Conservation (phyloP, 1,284 basidiomycete genomes). For the Cystobasidium slooffiae region DNA sequence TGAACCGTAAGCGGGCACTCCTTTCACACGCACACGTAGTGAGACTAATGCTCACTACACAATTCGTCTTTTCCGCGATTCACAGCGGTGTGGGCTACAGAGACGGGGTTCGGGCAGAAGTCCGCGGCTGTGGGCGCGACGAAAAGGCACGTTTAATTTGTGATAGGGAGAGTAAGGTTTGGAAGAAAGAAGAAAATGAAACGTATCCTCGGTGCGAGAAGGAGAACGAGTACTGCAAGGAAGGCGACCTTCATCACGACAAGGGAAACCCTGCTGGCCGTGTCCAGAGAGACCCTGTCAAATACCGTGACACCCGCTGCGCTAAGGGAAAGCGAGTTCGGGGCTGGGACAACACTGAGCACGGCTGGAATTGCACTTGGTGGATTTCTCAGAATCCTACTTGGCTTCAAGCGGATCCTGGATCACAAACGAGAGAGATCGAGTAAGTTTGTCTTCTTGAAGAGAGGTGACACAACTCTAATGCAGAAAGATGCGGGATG, state of each 20-base stretch:
- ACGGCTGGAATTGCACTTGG: slow-evolving; percentile 1
- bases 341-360: background rate
- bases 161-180: background rate
- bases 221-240: background rate
- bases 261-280: background rate
- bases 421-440: too few species aligned
- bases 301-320: background rate
- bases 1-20: too few species aligned
- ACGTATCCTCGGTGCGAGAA: background rate
- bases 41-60: background rate
- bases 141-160: background rate
- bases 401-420: too few species aligned
- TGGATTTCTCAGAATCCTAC: background rate
- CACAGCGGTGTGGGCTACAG: background rate
- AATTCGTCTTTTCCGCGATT: background rate
- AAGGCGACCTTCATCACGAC: background rate
- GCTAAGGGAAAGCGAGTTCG: background rate
- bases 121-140: background rate
- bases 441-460: too few species aligned
- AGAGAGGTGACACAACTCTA: too few species aligned
- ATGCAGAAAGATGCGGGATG: too few species aligned
- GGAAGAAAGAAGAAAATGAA: background rate
- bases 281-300: background rate
- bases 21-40: background rate
- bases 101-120: background rate